Evolutionary conservation across 164 flowering plant species (phyloP).

Genomic region (Stephania yunnanensis): DNA sequence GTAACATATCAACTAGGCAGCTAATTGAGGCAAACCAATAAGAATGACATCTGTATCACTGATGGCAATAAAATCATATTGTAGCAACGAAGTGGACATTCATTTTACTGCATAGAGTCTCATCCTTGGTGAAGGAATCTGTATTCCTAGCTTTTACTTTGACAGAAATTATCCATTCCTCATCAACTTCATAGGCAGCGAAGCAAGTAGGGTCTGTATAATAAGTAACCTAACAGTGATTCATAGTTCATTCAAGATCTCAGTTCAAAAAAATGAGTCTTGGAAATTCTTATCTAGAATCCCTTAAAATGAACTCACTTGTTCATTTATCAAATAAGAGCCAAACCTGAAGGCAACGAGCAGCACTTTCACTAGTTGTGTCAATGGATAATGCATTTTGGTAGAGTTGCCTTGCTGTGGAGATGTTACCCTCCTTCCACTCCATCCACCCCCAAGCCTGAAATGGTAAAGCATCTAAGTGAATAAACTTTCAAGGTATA

Average conservation of each 20-base stretch:
- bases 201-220: not conserved
- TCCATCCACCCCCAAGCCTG: slow-evolving; percentile 99
- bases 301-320: not conserved
- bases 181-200: not conserved
- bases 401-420: slow-evolving; percentile 71
- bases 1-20: not conserved
- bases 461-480: slow-evolving; percentile 14
- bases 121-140: not conserved
- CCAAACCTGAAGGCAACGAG: slow-evolving; percentile 87
- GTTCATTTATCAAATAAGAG: not conserved
- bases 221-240: too few species aligned
- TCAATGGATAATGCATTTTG: slow-evolving; percentile 71
- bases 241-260: too few species aligned
- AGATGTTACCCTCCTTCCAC: slow-evolving; percentile 93
- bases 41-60: not conserved
- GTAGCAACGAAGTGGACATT: not conserved
- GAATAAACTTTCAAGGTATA: not conserved
- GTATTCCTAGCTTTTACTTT: not conserved
- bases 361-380: slow-evolving; percentile 79
- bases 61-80: not conserved
- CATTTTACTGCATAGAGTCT: not conserved
- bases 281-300: not conserved
- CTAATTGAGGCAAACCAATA: not conserved
- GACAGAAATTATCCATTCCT: not conserved
- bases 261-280: not conserved